phyloP scores from a whole-genome alignment of 2,329 filamentous ascomycete genomes.

The Thelonectria discophora region DNA sequence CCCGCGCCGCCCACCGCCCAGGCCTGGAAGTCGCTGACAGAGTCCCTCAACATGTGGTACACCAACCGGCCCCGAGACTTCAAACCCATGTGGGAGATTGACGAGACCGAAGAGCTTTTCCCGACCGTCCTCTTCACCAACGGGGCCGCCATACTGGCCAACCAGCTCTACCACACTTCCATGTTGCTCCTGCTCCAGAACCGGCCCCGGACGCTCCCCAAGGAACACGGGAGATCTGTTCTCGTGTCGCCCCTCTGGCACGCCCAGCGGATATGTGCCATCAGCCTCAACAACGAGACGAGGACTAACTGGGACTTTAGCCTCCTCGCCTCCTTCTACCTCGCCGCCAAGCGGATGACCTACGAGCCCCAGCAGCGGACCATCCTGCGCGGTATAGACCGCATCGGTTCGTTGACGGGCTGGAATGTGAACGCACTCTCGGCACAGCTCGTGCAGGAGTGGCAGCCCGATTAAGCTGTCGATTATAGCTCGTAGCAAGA shows the following conservation, averaged over 20 bases:
- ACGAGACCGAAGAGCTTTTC: slow-evolving; percentile 44
- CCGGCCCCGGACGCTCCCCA: slow-evolving; percentile 55
- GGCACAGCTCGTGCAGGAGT: slow-evolving; percentile 40
- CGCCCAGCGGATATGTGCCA: slow-evolving; percentile 58
- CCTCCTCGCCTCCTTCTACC: slow-evolving; percentile 56
- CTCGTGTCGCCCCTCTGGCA: slow-evolving; percentile 58
- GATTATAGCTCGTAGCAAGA: slow-evolving; percentile 5
- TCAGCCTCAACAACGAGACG: slow-evolving; percentile 57
- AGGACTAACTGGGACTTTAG: slow-evolving; percentile 58
- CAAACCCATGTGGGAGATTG: slow-evolving; percentile 47
- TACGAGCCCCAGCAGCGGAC: slow-evolving; percentile 57
- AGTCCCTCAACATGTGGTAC: slow-evolving; percentile 47
- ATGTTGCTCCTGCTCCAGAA: slow-evolving; percentile 62
- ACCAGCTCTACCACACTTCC: slow-evolving; percentile 66
- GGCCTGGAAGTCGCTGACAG: slow-evolving; percentile 44
- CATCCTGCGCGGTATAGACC: slow-evolving; percentile 51
- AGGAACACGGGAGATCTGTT: slow-evolving; percentile 43
- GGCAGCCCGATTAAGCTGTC: slow-evolving; percentile 37
- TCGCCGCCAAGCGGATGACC: slow-evolving; percentile 57
- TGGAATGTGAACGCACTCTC: slow-evolving; percentile 48
- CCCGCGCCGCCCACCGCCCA: slow-evolving; percentile 34
- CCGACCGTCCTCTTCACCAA: slow-evolving; percentile 51
- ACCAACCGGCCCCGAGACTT: slow-evolving; percentile 44
- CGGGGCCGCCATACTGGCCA: slow-evolving; percentile 56
- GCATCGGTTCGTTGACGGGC: slow-evolving; percentile 51